These are phyloP conservation scores for Crucihimalaya himalaica DNA, from an alignment of 345 rosid genomes.

Conservation along the genomic window DNA sequence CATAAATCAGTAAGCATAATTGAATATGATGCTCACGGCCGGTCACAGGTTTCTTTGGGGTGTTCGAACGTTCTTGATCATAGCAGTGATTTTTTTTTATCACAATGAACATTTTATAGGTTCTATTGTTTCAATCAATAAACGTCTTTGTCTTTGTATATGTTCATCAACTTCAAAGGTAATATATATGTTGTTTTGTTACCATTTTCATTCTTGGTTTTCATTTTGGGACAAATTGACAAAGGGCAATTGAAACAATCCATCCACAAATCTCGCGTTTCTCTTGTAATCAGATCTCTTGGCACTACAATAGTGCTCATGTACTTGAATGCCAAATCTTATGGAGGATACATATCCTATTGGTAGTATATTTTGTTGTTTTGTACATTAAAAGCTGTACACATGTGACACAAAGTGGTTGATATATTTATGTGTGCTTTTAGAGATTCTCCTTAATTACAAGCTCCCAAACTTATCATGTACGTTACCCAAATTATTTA, in stretches of 20 bases:
- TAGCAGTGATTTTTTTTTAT: background rate
- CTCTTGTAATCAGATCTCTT: background rate
- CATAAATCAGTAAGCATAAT: background rate
- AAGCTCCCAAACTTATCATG: background rate
- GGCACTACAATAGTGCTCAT: background rate
- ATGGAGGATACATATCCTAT: background rate
- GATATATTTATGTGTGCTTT: background rate
- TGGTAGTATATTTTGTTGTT: background rate
- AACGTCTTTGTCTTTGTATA: background rate
- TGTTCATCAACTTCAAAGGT: background rate
- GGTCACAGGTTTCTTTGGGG: background rate
- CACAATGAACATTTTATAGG: background rate
- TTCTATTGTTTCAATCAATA: background rate
- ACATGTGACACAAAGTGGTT: conserved; percentile 12
- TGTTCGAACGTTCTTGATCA: background rate
- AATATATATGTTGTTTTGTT: background rate
- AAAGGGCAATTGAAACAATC: background rate
- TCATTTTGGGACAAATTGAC: background rate
- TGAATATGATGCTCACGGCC: background rate
- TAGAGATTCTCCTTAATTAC: background rate
- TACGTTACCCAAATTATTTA: background rate
- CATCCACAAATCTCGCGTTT: background rate
- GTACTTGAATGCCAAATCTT: background rate
- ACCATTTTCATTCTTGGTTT: background rate
- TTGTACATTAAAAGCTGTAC: conserved; percentile 8